Evolutionary conservation across 2,329 filamentous ascomycete species (phyloP).

Genomic region (Biscogniauxia marginata): DNA sequence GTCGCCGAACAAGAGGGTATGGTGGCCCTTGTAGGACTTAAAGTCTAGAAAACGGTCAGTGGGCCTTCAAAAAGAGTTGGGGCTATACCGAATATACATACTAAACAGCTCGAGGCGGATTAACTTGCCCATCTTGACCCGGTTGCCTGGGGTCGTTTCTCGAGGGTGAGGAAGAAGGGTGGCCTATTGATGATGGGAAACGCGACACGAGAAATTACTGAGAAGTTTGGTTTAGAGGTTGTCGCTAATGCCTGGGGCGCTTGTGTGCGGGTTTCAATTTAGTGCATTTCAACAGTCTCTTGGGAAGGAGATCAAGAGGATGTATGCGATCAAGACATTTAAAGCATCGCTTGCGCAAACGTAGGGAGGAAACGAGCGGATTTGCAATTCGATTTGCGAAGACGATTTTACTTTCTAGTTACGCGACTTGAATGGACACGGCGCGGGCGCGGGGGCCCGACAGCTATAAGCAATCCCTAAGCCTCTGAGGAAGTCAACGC

Average conservation of each 20-base stretch:
- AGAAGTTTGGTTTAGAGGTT: neutral
- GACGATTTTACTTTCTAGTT: neutral
- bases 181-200: neutral
- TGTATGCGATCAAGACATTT: neutral
- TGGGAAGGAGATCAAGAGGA: neutral
- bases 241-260: neutral
- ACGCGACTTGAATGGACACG: neutral
- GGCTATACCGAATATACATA: constrained; percentile 44
- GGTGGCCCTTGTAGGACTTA: constrained; percentile 98
- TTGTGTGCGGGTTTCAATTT: neutral
- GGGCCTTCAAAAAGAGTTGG: no score
- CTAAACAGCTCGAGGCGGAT: constrained; percentile 92
- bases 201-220: neutral
- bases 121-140: constrained; percentile 83
- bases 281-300: neutral
- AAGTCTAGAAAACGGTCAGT: constrained; percentile 67
- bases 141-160: neutral
- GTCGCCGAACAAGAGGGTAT: constrained; percentile 91
- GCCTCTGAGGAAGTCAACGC: neutral
- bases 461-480: neutral
- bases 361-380: neutral
- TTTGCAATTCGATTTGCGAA: neutral
- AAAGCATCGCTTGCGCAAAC: neutral
- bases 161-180: neutral
- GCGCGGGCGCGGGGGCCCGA: neutral